Percentiles rank a stretch among this genome's conserved stretches.
These are phyloP conservation scores for Acorus calamus DNA, from an alignment of 106 monocot species.

Conservation along the genomic window DNA sequence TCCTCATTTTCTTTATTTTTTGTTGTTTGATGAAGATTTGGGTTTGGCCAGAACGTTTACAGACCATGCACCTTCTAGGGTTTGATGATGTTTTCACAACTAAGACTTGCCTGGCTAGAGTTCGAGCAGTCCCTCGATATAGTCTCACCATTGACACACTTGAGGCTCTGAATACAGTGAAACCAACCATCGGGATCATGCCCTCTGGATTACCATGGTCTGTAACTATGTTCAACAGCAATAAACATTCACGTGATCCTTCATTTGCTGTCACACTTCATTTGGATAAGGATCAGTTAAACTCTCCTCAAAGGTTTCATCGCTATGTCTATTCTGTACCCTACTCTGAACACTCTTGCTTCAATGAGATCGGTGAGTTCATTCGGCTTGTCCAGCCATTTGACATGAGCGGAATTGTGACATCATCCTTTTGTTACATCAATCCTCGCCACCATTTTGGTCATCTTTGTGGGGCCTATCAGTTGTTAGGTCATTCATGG, in stretches of 20 bases:
- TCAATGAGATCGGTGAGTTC: slow-evolving; percentile 50
- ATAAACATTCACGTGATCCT: background rate
- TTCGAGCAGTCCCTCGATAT: slow-evolving; percentile 72
- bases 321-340: slow-evolving; percentile 32
- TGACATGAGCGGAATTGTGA: slow-evolving; percentile 41
- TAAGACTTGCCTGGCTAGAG: slow-evolving; percentile 34
- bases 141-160: slow-evolving; percentile 52
- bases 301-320: slow-evolving; percentile 12
- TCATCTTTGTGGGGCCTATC: slow-evolving; percentile 16
- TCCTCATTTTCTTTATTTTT: background rate
- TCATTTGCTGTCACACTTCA: background rate
- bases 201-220: slow-evolving; percentile 62
- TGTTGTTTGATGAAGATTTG: slow-evolving; percentile 35
- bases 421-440: slow-evolving; percentile 39
- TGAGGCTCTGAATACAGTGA: slow-evolving; percentile 44
- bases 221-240: background rate
- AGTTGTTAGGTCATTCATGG: background rate
- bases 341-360: slow-evolving; percentile 71
- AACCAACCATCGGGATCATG: slow-evolving; percentile 72
- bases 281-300: background rate
- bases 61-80: slow-evolving; percentile 68
- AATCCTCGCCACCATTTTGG: slow-evolving; percentile 54
- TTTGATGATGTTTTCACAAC: slow-evolving; percentile 53
- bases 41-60: slow-evolving; percentile 84
- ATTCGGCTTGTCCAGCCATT: slow-evolving; percentile 35